Percentiles rank a stretch among this genome's conserved stretches.
Conservation (phyloP, 768 basidiomycete species). For the Phaeotremella skinneri region DNA sequence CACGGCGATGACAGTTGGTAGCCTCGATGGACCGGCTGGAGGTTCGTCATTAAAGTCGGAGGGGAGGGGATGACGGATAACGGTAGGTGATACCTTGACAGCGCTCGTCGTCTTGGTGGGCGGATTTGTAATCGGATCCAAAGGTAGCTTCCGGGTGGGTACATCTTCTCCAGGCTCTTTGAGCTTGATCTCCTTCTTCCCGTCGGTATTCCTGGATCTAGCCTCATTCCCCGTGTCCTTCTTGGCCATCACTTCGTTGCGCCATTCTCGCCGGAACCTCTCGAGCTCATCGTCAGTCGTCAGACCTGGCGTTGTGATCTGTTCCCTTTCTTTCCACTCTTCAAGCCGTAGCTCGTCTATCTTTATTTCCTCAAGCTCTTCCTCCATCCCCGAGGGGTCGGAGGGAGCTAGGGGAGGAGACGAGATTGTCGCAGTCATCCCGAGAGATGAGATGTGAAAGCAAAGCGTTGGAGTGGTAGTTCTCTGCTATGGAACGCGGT, state of each 20-base stretch:
- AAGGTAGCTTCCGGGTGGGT: neutral
- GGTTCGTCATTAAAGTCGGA: neutral
- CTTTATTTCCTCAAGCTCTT: slow-evolving; percentile 31
- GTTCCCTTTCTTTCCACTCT: slow-evolving; percentile 21
- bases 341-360: slow-evolving; percentile 29
- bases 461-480: too few relatives aligned
- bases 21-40: slow-evolving; percentile 1
- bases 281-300: slow-evolving; percentile 31
- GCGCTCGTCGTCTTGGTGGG: neutral
- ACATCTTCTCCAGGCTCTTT: too few relatives aligned
- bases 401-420: neutral
- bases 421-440: neutral
- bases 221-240: neutral
- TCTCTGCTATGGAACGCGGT: too few relatives aligned
- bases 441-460: neutral
- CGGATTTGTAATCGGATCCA: neutral
- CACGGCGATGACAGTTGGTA: neutral
- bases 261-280: slow-evolving; percentile 39
- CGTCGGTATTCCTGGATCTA: too few relatives aligned
- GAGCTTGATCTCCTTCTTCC: too few relatives aligned
- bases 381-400: neutral
- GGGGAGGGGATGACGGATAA: neutral
- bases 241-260: slow-evolving; percentile 29
- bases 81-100: neutral
- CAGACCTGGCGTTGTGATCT: neutral